Evolutionary conservation across 2,329 filamentous ascomycete species (phyloP), one percentile per base, ranked within the genome.

Genomic region (Alternaria panax): DNA sequence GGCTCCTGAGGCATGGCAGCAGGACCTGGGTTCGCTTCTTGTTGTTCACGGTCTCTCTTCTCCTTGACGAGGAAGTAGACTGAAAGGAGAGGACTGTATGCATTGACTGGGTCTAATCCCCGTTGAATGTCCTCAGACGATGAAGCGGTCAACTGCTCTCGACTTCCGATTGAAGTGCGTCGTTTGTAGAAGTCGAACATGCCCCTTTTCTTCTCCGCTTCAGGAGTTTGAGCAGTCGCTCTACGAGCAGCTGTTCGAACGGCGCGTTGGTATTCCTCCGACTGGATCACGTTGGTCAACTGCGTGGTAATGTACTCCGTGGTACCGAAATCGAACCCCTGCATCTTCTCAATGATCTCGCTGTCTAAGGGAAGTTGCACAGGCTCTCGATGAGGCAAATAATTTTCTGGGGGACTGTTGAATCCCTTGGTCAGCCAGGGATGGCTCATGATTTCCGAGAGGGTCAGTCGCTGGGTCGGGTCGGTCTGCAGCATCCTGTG

Each of bases 181-280:
- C 95, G 86, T 80, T 97, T 97, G 81, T 98, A 99, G 73, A 99
- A 98, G 75, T 97, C 94, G 69, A 98, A 97, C 5, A 97, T 94
- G 9, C 92, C 91, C 55, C 94, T 88, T 81, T 93, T 96, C 79
- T 97, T 93, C n/a, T 85, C 82, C 16, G 88, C 75, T 81, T 88
- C 75, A 63, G 86, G 71, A 75, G 85, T 76, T 75, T 88, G 67
- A 77, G 85, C 65, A 8, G 80, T 78, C 51, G 86, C 91, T 80
- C 88, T 92, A 72, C 86, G 88, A 70, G 88, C 88, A 36, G 88
- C 86, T 12, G 89, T 80, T 55, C 88, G 87, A n/a, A 96, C 84
- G 6, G 92, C 93, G 59, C 89, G 88, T 71, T 96, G 92, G 69
- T 99, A 99, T 40, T 98, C 94, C 7, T 96, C 93, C 0, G 93